These are phyloP conservation scores for Diaporthe destruens DNA, from an alignment of 2,329 filamentous ascomycete species.

Conservation along the genomic window DNA sequence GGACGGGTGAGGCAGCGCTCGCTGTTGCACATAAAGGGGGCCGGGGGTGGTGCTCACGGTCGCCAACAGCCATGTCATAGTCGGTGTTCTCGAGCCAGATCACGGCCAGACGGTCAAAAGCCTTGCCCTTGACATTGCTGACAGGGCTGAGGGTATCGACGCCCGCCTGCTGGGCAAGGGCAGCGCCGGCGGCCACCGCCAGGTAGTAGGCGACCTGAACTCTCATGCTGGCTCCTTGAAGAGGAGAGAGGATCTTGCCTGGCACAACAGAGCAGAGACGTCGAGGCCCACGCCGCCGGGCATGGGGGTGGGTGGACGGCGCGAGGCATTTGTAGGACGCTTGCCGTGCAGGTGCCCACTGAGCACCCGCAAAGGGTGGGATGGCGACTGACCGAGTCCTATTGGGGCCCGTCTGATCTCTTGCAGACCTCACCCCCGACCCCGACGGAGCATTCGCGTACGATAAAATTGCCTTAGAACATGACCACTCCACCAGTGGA, in stretches of 20 bases:
- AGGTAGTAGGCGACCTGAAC: conserved; percentile 35
- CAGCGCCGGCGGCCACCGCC: conserved; percentile 36
- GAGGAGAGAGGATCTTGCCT: not conserved
- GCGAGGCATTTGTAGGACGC: conserved; percentile 26
- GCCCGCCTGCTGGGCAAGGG: conserved; percentile 57
- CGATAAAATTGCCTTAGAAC: not conserved
- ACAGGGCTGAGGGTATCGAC: conserved; percentile 71
- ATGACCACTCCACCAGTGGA: conserved; percentile 21
- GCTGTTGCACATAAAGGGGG: not conserved
- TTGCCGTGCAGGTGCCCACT: not conserved
- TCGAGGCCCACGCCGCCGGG: not conserved
- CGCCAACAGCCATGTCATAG: conserved; percentile 72
- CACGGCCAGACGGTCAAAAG: conserved; percentile 78
- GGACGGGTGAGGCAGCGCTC: conserved; percentile 40
- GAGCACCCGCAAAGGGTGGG: not conserved
- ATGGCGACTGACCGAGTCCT: not conserved
- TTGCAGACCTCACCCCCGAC: not conserved
- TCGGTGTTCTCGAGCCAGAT: conserved; percentile 86
- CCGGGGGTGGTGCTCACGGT: conserved; percentile 62
- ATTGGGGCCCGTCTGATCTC: conserved; percentile 10
- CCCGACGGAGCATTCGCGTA: not conserved
- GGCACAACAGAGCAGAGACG: not conserved
- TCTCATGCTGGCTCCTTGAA: conserved; percentile 35
- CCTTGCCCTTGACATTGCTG: conserved; percentile 75
- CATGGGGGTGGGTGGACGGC: not conserved